Base-by-base conservation (phyloP, 495 filamentous ascomycete species). In the Ascobolus immersus region DNA sequence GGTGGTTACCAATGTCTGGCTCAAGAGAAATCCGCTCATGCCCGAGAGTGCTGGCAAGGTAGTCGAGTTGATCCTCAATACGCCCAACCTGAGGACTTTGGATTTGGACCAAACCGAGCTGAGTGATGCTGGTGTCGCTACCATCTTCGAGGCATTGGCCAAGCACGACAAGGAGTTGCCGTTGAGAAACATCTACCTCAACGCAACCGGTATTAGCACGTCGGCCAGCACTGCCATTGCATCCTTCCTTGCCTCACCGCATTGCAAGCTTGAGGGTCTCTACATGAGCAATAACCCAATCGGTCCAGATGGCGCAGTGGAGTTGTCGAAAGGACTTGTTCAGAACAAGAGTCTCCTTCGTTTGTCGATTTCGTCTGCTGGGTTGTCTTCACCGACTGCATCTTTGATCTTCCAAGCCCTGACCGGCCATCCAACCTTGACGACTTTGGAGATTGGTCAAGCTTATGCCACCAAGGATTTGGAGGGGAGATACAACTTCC, bases 11-110 rank as follows among this genome's bases (percentile, higher is more conserved):
- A 55, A 52, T 33, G 44, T 61, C 20, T 61, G 55, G 57, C 44
- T 61, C 25, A 59, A 58, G 35, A 47, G 54, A n/a, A 61, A 59
- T 46, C 56, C 56, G 1, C 47, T 59, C 4, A 39, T 34, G 5
- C 43, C 49, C 3, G 23, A 35, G 2, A 39, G 48, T 22, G 46
- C 41, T 7, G 22, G 33, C 14, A 38, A 48, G 22, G 25, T 58
- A 2, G 48, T 37, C 29, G 33, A 35, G 2, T 35, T 56, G 9
- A 48, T 57, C 13, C 49, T 38, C 4, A 21, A 51, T 5, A 44
- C 44, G 0, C 27, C 32, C 1, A 49, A 55, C 25, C 40, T 58
- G 5, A 40, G 44, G 5, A 57, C 55, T 11, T 38, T 60, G 22
- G 51, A 58, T 42, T 42, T 59, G 8, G 55, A 57, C 25, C 52